These are phyloP conservation scores for Aspergillus jensenii DNA, from an alignment of 2,329 filamentous ascomycete species.

Conservation along the genomic window DNA sequence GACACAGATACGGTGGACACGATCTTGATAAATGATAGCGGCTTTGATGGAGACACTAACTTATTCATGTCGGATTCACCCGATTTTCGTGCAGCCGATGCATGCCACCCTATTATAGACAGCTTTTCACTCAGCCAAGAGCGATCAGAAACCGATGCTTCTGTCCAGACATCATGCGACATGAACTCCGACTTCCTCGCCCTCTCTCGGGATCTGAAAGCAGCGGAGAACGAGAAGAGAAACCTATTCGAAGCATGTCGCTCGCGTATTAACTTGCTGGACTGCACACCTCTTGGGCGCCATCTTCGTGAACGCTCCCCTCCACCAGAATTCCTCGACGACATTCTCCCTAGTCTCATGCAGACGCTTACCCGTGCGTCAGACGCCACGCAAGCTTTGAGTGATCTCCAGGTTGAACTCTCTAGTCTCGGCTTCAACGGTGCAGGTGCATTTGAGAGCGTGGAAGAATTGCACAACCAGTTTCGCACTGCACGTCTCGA, in stretches of 20 bases:
- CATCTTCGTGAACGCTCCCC: constrained; percentile 32
- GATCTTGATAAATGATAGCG: constrained; percentile 31
- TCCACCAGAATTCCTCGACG: constrained; percentile 39
- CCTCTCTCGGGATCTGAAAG: constrained; percentile 39
- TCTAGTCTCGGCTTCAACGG: constrained; percentile 41
- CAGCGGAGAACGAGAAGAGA: constrained; percentile 40
- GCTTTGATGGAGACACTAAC: constrained; percentile 21
- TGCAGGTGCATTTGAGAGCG: constrained; percentile 28
- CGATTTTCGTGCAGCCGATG: constrained; percentile 22
- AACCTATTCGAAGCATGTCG: constrained; percentile 43
- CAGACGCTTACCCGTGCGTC: constrained; percentile 38
- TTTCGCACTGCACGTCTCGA: constrained; percentile 46
- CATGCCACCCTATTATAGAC: constrained; percentile 14
- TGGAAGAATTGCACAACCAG: constrained; percentile 37
- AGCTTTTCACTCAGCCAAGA: constrained; percentile 17
- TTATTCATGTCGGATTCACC: constrained; percentile 35
- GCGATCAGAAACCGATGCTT: constrained; percentile 15
- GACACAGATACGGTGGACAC: constrained; percentile 21
- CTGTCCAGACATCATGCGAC: constrained; percentile 18
- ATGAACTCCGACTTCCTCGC: constrained; percentile 26
- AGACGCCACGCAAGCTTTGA: constrained; percentile 37
- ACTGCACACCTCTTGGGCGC: constrained; percentile 20
- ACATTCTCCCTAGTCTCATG: constrained; percentile 37
- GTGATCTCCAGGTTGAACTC: constrained; percentile 37
- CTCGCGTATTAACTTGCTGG: constrained; percentile 24